Percentiles rank a stretch among this genome's conserved stretches.
phyloP scores from a whole-genome alignment of 2,329 filamentous ascomycete genomes.

The Beauveria australis region DNA sequence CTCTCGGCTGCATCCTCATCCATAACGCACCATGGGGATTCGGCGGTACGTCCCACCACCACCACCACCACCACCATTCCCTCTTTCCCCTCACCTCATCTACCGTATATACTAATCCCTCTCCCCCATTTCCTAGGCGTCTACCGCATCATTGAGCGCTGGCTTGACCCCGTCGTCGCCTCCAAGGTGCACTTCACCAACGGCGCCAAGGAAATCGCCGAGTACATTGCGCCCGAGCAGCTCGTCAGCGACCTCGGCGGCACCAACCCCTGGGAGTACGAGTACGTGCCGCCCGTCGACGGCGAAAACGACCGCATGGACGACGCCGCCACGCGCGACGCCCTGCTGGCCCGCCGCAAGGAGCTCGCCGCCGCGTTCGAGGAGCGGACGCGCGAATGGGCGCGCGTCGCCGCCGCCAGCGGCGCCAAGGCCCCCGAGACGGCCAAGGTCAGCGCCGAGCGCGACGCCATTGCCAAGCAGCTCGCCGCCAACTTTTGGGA shows the following conservation, averaged over 20 bases:
- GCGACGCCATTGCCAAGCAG: conserved; percentile 49
- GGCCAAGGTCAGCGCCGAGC: conserved; percentile 40
- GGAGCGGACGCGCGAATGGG: conserved; percentile 63
- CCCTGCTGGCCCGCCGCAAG: conserved; percentile 52
- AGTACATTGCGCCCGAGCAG: conserved; percentile 57
- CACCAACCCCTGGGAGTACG: conserved; percentile 70
- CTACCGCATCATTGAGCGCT: conserved; percentile 82
- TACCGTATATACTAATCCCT: conserved; percentile 13
- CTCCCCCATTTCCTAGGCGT: conserved; percentile 43
- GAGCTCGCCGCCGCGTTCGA: conserved; percentile 62
- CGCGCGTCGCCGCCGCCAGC: conserved; percentile 30
- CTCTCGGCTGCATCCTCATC: conserved; percentile 71
- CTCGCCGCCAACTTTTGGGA: conserved; percentile 72
- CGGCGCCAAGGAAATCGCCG: conserved; percentile 62
- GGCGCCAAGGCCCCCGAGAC: conserved; percentile 34
- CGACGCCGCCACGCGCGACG: conserved; percentile 49
- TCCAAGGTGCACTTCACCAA: conserved; percentile 85
- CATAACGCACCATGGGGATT: conserved; percentile 92
- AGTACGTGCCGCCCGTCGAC: conserved; percentile 61
- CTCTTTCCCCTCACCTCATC: no score
- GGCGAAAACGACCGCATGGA: conserved; percentile 67
- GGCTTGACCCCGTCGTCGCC: conserved; percentile 87
- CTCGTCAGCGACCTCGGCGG: conserved; percentile 75
- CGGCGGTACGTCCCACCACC: conserved; percentile 50
- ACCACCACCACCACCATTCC: conserved; percentile 1